A percentile compares a stretch with the other conserved stretches of the same genome.
These are phyloP conservation scores for Alternaria sp. DNA, from an alignment of 2,329 filamentous ascomycete species.

Conservation along the genomic window DNA sequence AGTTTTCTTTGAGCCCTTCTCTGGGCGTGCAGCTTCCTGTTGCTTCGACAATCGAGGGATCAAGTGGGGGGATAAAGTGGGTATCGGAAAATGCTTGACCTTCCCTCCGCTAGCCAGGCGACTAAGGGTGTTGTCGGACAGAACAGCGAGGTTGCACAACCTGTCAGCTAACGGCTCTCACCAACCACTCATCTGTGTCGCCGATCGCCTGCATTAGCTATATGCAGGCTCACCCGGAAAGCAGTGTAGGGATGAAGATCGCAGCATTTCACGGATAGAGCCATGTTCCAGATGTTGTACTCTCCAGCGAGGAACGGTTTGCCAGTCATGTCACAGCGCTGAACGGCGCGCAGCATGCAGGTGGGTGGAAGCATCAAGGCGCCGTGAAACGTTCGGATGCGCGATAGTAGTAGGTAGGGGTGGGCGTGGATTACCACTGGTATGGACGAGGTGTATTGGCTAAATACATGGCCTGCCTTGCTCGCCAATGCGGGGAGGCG, in stretches of 20 bases:
- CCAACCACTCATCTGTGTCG: conserved; percentile 12
- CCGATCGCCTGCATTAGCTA: conserved; percentile 38
- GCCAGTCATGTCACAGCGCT: not conserved
- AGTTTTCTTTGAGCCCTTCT: conserved; percentile 5
- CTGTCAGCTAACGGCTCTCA: conserved; percentile 27
- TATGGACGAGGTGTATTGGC: conserved; percentile 13
- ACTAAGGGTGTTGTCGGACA: conserved; percentile 4
- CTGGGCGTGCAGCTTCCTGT: not conserved
- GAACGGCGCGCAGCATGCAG: conserved; percentile 23
- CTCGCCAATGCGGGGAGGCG: not conserved
- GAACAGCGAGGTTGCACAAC: conserved; percentile 19
- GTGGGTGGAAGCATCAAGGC: conserved; percentile 29
- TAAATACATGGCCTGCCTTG: conserved; percentile 11
- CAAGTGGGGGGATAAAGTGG: conserved; percentile 5
- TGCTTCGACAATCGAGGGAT: conserved; percentile 13
- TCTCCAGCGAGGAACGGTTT: not conserved
- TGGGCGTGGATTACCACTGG: conserved; percentile 11
- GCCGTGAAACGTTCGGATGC: conserved; percentile 34
- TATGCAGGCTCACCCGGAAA: conserved; percentile 32
- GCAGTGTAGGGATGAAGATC: conserved; percentile 21
- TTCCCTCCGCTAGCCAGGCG: conserved; percentile 2
- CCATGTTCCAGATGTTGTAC: conserved; percentile 25
- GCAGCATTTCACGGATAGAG: conserved; percentile 14
- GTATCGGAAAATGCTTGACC: conserved; percentile 14
- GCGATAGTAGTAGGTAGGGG: conserved; percentile 7